Base-by-base conservation (phyloP, 768 basidiomycete species). In the Tubosaeta sp. region DNA sequence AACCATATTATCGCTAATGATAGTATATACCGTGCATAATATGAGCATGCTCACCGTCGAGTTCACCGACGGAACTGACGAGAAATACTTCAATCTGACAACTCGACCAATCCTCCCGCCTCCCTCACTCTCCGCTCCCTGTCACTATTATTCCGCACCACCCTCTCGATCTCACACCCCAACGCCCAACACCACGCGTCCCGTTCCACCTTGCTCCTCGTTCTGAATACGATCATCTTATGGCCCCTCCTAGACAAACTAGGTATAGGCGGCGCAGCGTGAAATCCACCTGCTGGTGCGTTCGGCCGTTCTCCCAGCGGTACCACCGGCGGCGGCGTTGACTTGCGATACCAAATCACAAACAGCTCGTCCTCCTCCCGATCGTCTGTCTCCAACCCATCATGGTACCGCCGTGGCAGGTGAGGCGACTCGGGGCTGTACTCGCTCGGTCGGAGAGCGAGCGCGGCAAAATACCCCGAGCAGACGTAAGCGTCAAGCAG, bases 151-250 rank as follows among this genome's bases (percentile, higher is more conserved):
- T 71, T 70, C 62, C 90, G 75, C 35, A 82, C 82, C 13, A 88
- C 71, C 65, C 83, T 84, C 70, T 97, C 93, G 55, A 97, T 92
- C 72, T 95, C 92, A 42, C 80, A 81, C 55, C 91, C 93, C 59
- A 98, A 71, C 1, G 91, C 91, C 88, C 90, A 97, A 60, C 92
- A 92, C 95, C 95, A 97, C 27, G 86, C 78, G 67, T 98, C 94
- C 27, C 95, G 75, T 69, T 98, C 95, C 34, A 97, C 74, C 71
- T 85, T 84, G 63, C 83, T 92, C 64, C 93, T 76, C 47, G 87
- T 84, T 55, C 83, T 79, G 59, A 88, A 86, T 2, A 93, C 77
- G 14, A 79, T 60, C 50, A 84, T 59, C 65, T 85, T 84, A 54
- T 81, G 72, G 60, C 83, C 84, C 53, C 73, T 76, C 46, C 39